Base-by-base conservation (phyloP, 352 stramenopile species). In the Globisporangium alternatum region DNA sequence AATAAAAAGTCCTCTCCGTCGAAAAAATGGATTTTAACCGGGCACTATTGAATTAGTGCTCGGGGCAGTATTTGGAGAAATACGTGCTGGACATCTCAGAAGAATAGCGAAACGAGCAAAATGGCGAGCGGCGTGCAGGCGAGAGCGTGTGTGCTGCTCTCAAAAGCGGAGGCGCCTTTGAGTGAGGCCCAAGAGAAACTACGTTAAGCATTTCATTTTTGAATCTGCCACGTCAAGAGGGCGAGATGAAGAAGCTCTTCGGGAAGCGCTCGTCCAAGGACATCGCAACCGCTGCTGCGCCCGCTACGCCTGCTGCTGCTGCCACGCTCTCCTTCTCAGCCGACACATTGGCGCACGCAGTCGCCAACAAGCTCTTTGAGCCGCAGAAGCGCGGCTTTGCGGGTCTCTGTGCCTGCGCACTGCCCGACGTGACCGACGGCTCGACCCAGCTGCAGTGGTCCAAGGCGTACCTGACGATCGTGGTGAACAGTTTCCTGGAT, bases 351-450 rank as follows among this genome's bases (percentile, higher is more conserved):
- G 35, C n/a, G 33, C 54, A 65, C 45, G 30, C 31, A 9, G 49
- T 60, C 5, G 69, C 71, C 49, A 71, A 77, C 3, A 68, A 64
- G 44, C 80, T 93, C 17, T 78, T 67, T 12, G 62, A 76, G 30
- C 28, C 65, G 37, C 84, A 93, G 64, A 89, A 91, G 68, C 79
- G 86, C 35, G 84, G 84, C 13, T 68, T 95, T 30, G 78, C 71
- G 5, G 87, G 87, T 3, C 69, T 93, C 33, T 84, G 78, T 28
- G 87, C 83, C 19, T 93, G 83, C 60, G 63, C 89, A 17, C 69
- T 95, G 4, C 78, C 81, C 0, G 67, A 68, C 2, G 79, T 95
- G 19, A 89, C 78, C 13, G 84, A 95, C 61, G 82, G 78, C 21
- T 93, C 84, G 5, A 62, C 43, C 1, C 71, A 75, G 5, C 64